Evolutionary conservation across 2,329 filamentous ascomycete species (phyloP), one percentile per base, ranked within the genome.

Genomic region (Mariannaea sp.): DNA sequence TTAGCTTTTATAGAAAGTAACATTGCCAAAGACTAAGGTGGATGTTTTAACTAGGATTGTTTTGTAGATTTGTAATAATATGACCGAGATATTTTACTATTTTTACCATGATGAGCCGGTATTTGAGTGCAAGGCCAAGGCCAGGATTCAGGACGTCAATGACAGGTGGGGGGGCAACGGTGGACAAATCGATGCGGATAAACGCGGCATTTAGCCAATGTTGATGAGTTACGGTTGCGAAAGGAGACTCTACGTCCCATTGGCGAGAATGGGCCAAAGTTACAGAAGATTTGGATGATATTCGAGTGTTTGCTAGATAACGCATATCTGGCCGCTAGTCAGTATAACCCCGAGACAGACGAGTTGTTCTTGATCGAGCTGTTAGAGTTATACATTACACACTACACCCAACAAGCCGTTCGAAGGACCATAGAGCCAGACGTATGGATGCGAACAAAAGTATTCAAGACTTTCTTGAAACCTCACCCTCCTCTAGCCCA

Each of bases 391-490:
- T 16, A n/a, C 12, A 19, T 49, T 14, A 43, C 13, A n/a, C 12
- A 19, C 42, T 14, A 43, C 22, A 8, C 22, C 27, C 10, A 33
- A 14, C 12, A 42, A 24, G 46, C 46, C 38, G 10, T 49, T 49
- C 13, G 12, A 49, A 14, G 46, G 17, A 41, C 35, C 5, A 49
- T 49, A 19, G 46, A 49, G 46, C 26, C 17, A n/a, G 38, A 49
- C 35, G 13, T 29, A 22, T 49, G 27, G 38, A 16, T 30, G 14
- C 7, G 17, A 43, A n/a, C n/a, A n/a, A n/a, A n/a, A n/a, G n/a
- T n/a, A n/a, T n/a, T n/a, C n/a, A n/a, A n/a, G n/a, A n/a, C n/a
- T n/a, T n/a, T n/a, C n/a, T n/a, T n/a, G n/a, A n/a, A n/a, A n/a
- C n/a, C n/a, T n/a, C n/a, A n/a, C n/a, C n/a, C n/a, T n/a, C n/a